Percentiles rank a stretch among this genome's conserved stretches.
Conservation (phyloP, 139 green algal genomes). For the Chlamydomonas incerta region DNA sequence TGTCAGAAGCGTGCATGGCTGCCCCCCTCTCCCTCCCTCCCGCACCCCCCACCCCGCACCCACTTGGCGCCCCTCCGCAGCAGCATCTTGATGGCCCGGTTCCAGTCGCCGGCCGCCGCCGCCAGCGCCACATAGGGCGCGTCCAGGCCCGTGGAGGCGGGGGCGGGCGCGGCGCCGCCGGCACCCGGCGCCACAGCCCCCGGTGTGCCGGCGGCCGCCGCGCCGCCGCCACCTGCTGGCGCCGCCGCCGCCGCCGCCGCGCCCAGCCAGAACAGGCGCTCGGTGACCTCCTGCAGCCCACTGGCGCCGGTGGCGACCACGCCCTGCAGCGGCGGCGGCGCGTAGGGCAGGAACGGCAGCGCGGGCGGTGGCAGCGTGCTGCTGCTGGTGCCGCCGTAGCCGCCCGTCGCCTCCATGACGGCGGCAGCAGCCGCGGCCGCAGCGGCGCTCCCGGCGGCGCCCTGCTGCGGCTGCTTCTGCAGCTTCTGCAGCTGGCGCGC, state of each 20-base stretch:
- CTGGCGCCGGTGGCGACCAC: not conserved
- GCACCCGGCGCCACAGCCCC: too few species aligned
- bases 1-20: too few species aligned
- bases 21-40: too few species aligned
- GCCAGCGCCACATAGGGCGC: slow-evolving; percentile 35
- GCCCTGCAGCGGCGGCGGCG: slow-evolving; percentile 31
- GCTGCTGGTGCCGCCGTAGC: too few species aligned
- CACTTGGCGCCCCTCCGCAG: slow-evolving; percentile 30
- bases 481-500: not conserved
- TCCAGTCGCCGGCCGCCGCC: slow-evolving; percentile 37
- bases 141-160: slow-evolving; percentile 1
- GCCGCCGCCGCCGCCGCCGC: too few species aligned
- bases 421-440: not conserved
- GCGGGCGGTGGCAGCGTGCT: not conserved
- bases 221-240: too few species aligned
- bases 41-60: not conserved
- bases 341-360: slow-evolving; percentile 38
- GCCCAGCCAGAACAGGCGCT: slow-evolving; percentile 31
- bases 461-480: not conserved
- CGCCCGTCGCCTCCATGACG: not conserved
- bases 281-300: slow-evolving; percentile 26
- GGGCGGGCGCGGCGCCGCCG: too few species aligned
- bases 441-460: too few species aligned
- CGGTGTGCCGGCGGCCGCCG: too few species aligned
- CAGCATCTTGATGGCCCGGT: slow-evolving; percentile 39